These are phyloP conservation scores for Populus hybrid DNA, from an alignment of 441 rosid genomes.

Conservation along the genomic window DNA sequence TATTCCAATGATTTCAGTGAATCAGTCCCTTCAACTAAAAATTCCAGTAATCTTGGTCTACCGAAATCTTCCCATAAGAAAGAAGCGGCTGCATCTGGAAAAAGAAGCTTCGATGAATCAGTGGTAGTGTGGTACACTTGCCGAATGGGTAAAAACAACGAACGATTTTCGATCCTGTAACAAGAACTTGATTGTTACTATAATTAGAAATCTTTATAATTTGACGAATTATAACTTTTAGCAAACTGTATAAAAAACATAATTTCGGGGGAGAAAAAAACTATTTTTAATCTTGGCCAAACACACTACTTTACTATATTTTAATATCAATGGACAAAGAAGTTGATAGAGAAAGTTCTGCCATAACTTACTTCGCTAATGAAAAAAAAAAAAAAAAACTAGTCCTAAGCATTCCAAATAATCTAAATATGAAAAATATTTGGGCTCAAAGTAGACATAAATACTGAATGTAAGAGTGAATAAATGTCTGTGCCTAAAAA, in stretches of 20 bases:
- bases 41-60: constrained; percentile 66
- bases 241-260: not conserved
- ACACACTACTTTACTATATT: not conserved
- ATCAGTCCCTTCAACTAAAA: constrained; percentile 77
- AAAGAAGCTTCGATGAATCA: constrained; percentile 91
- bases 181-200: constrained; percentile 17
- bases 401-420: not conserved
- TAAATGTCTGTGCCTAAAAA: too few relatives aligned
- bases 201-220: not conserved
- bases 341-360: not conserved
- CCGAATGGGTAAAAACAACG: constrained; percentile 82
- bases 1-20: constrained; percentile 56
- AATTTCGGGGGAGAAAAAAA: not conserved
- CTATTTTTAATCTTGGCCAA: not conserved
- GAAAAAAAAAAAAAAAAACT: not conserved
- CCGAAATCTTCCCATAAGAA: constrained; percentile 99
- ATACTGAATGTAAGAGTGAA: too few relatives aligned
- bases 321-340: not conserved
- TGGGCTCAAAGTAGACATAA: too few relatives aligned
- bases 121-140: constrained; percentile 54
- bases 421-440: too few relatives aligned
- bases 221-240: not conserved
- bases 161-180: constrained; percentile 92
- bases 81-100: constrained; percentile 84
- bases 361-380: not conserved